These are phyloP conservation scores for Trametes villosa DNA, from an alignment of 768 basidiomycete species.

Conservation along the genomic window DNA sequence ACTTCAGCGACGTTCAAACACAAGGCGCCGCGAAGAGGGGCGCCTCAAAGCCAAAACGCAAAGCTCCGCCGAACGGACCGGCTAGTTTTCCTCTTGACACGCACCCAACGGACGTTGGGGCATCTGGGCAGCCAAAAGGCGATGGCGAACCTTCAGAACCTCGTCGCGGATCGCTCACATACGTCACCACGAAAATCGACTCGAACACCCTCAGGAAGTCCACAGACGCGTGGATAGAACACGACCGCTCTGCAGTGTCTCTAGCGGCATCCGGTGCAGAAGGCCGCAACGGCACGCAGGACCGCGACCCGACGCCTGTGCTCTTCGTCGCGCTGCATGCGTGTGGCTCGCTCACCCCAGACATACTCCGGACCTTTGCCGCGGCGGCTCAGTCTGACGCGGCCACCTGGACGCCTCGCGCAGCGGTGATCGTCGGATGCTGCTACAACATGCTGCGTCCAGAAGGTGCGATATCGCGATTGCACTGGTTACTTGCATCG, in stretches of 20 bases:
- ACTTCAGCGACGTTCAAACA: constrained; percentile 62
- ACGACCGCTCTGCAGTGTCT: too few relatives aligned
- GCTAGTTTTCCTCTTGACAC: constrained; percentile 16
- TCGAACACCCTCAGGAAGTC: constrained; percentile 48
- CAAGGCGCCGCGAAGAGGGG: constrained; percentile 53
- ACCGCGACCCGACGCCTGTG: constrained; percentile 44
- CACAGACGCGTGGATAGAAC: constrained; percentile 56
- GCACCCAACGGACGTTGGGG: not conserved
- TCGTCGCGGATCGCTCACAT: constrained; percentile 42
- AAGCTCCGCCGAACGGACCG: not conserved
- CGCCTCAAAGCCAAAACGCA: constrained; percentile 17
- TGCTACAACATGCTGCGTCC: constrained; percentile 75
- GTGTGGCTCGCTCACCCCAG: constrained; percentile 74
- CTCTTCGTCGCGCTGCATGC: constrained; percentile 74
- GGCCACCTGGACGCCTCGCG: constrained; percentile 52
- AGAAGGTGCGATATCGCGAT: constrained; percentile 43
- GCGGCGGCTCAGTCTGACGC: not conserved
- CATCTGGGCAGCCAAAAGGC: not conserved
- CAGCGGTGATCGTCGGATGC: constrained; percentile 70
- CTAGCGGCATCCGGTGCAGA: too few relatives aligned
- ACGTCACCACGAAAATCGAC: constrained; percentile 60
- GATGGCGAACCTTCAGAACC: not conserved
- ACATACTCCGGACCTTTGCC: constrained; percentile 58
- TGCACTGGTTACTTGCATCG: not conserved
- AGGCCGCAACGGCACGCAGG: too few relatives aligned